Base-by-base conservation (phyloP, 805 yeast species). In the Zygosaccharomyces pseudorouxii region DNA sequence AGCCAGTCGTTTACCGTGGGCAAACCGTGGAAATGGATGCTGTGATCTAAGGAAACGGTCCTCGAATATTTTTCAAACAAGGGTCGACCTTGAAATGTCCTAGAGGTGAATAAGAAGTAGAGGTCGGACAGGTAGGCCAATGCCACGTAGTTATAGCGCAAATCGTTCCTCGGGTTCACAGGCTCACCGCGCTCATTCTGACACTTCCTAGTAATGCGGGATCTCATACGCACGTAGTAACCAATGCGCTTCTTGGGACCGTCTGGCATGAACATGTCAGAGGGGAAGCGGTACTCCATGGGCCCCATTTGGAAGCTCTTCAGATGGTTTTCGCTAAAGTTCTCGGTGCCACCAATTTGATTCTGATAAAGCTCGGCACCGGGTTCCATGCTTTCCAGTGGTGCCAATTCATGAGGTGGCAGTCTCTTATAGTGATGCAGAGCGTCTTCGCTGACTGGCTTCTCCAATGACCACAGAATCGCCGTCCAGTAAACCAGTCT, bases 41-140 rank as follows among this genome's bases (percentile, higher is more conserved):
- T 67, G 60, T 84, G 90, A 55, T 84, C 89, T 52, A 84, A 63
- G 19, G 86, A 79, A 3, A 81, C 82, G 12, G 81, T 76, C 5
- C 23, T 40, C 53, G 79, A 74, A 31, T 71, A 73, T 14, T 77
- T 71, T 18, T 75, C 70, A 50, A 70, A 71, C 61, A 75, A 58
- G 19, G 73, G 74, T 37, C 74, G 63, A 45, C 77, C 62, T 47
- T 80, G 74, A 46, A 77, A 67, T 49, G 84, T 73, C 55, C 78
- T 79, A 29, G 80, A 67, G 2, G 81, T 64, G 11, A 77, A 71
- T 42, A 83, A 62, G 48, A 78, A 74, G 48, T 77, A 73, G 11
- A 81, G 73, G 58, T 84, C 89, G 0, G 85, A 75, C 9, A 81
- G 64, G 50, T 79, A 79, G 2, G 83, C 82, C 41, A 82, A 59